Percentiles rank a stretch among this genome's conserved stretches.
Conservation (phyloP, 1,139 yeast species). For the Pichia sp. region DNA sequence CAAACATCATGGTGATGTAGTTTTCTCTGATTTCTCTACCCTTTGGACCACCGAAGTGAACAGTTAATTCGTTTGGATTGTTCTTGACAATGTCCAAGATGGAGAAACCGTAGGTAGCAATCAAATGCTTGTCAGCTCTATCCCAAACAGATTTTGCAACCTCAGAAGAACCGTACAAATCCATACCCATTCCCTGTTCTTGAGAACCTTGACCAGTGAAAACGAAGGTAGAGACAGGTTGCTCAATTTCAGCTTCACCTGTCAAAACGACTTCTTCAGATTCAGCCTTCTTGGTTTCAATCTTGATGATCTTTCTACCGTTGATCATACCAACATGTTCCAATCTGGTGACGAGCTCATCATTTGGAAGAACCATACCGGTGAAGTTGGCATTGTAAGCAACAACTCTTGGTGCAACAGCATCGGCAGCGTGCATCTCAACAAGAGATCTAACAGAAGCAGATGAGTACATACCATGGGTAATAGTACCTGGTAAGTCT, state of each 20-base stretch:
- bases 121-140: constrained; percentile 90
- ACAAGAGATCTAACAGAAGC: constrained; percentile 93
- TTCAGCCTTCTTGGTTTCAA: constrained; percentile 79
- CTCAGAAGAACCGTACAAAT: constrained; percentile 79
- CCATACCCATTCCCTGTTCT: constrained; percentile 99
- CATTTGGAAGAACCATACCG: constrained; percentile 98
- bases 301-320: constrained; percentile 95
- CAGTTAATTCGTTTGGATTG: constrained; percentile 92
- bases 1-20: constrained; percentile 96
- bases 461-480: constrained; percentile 98
- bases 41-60: constrained; percentile 96
- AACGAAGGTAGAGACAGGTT: constrained; percentile 92
- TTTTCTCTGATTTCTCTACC: constrained; percentile 94
- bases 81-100: constrained; percentile 90
- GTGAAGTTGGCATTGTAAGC: constrained; percentile 88
- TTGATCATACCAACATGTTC: constrained; percentile 99
- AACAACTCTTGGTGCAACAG: constrained; percentile 91
- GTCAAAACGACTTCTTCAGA: constrained; percentile 68
- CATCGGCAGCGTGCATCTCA: constrained; percentile 98
- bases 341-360: constrained; percentile 75
- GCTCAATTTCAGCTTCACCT: constrained; percentile 99
- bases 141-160: constrained; percentile 98
- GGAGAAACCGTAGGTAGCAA: constrained; percentile 93
- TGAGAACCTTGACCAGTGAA: constrained; percentile 99
- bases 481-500: constrained; percentile 91